These are phyloP conservation scores for Oidiodendron maius DNA, from an alignment of 495 filamentous ascomycete species.

Conservation along the genomic window DNA sequence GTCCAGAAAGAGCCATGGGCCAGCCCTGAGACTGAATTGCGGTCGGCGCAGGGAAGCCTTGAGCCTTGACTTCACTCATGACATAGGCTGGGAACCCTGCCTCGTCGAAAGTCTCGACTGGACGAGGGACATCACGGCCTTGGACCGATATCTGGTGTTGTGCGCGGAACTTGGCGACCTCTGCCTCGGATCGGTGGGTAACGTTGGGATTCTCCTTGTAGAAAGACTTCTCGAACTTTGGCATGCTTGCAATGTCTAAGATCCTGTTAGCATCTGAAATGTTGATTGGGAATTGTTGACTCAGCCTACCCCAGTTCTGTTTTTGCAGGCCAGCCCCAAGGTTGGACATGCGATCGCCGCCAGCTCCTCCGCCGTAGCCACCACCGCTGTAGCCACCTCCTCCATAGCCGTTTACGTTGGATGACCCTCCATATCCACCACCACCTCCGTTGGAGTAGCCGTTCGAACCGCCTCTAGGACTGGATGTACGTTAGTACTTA, in stretches of 20 bases:
- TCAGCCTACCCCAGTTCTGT: constrained; percentile 74
- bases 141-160: constrained; percentile 73
- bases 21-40: constrained; percentile 98
- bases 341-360: constrained; percentile 89
- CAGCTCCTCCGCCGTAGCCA: constrained; percentile 48
- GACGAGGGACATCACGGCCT: constrained; percentile 76
- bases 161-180: constrained; percentile 82
- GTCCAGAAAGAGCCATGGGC: constrained; percentile 98
- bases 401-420: constrained; percentile 16
- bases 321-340: constrained; percentile 81
- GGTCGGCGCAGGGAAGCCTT: constrained; percentile 87
- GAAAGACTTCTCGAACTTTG: constrained; percentile 98
- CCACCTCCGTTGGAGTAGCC: constrained; percentile 18
- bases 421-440: constrained; percentile 24
- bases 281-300: neutral
- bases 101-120: constrained; percentile 94
- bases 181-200: constrained; percentile 61
- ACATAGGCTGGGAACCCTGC: constrained; percentile 95
- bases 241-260: constrained; percentile 69
- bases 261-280: constrained; percentile 16
- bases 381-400: constrained; percentile 36
- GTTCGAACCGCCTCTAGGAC: constrained; percentile 7
- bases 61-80: constrained; percentile 95
- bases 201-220: constrained; percentile 92
- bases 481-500: constrained; percentile 2